These are phyloP conservation scores for Annulohypoxylon nitens DNA, from an alignment of 495 filamentous ascomycete genomes.

Conservation along the genomic window DNA sequence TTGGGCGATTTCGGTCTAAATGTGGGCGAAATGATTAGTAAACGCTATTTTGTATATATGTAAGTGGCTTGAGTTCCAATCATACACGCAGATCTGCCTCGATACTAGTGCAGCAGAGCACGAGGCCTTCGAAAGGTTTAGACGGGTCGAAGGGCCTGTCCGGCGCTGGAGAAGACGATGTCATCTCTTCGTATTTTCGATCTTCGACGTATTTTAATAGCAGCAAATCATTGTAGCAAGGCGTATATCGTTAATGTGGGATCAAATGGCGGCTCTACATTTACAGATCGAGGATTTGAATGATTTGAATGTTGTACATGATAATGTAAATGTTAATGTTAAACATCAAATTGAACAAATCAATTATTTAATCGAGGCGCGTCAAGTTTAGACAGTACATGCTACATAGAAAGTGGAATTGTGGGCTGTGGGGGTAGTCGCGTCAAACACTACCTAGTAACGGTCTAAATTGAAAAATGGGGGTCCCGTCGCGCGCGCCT, in stretches of 20 bases:
- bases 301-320: not conserved
- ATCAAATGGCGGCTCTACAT: no score
- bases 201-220: not conserved
- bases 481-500: not conserved
- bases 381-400: constrained; percentile 10
- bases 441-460: constrained; percentile 12
- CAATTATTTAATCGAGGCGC: constrained; percentile 16
- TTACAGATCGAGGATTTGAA: no score
- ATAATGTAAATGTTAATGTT: not conserved
- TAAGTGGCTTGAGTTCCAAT: constrained; percentile 16
- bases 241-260: not conserved
- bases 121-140: constrained; percentile 81
- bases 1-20: constrained; percentile 76
- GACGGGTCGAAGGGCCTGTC: constrained; percentile 56
- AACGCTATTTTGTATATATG: constrained; percentile 30
- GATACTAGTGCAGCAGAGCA: constrained; percentile 94
- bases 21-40: constrained; percentile 8
- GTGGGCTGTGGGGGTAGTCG: constrained; percentile 3
- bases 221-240: constrained; percentile 39
- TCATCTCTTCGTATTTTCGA: constrained; percentile 19
- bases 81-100: constrained; percentile 83
- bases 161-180: constrained; percentile 42
- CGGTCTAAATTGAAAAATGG: not conserved
- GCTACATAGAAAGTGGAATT: no score
- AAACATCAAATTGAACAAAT: not conserved